Base-by-base conservation (phyloP, 768 basidiomycete genomes). In the Mycena maculata region DNA sequence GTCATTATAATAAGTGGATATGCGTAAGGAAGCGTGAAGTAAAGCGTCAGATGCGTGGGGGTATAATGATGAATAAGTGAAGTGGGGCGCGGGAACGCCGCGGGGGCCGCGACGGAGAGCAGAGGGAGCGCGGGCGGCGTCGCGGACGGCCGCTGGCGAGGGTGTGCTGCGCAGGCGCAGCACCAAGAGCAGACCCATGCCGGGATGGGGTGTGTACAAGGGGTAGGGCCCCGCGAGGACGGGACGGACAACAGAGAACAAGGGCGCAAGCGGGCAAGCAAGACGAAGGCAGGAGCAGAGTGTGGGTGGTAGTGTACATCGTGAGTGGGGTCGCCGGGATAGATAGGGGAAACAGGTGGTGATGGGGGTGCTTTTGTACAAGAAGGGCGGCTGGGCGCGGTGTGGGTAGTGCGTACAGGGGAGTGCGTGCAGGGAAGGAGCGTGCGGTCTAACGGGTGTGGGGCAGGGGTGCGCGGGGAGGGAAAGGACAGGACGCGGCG, bases 281-380 rank as follows among this genome's bases (percentile, higher is more conserved):
- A 45, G n/a, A 45, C 44, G 44, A 45, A 45, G 22, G 28, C 27
- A 49, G 22, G 12, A 33, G 20, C 27, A n/a, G 27, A n/a, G 39
- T 54, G 54, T 31, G 38, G 31, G 38, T 60, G 58, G 47, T 67
- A 60, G 33, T 67, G 66, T 67, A 67, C 66, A 67, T 30, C 54
- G 60, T 67, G 66, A n/a, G 50, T 63, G 18, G 44, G 33, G 58
- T 39, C 45, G 65, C 53, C 53, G 58, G 63, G 60, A 59, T 65
- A 59, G 49, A 59, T 66, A 44, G 4, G 48, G 41, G 33, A 5
- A 18, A 16, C 13, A 4, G 42, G 13, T 41, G 42, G 28, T 31
- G 41, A 12, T 11, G 20, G 13, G 33, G 9, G 60, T 10, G 18
- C 27, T n/a, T 53, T 4, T 61, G n/a, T 55, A 59, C 64, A 65